Percentiles rank a stretch among this genome's conserved stretches.
These are phyloP conservation scores for Chaetomiaceae sp. DNA, from an alignment of 2,329 filamentous ascomycete species.

Conservation along the genomic window DNA sequence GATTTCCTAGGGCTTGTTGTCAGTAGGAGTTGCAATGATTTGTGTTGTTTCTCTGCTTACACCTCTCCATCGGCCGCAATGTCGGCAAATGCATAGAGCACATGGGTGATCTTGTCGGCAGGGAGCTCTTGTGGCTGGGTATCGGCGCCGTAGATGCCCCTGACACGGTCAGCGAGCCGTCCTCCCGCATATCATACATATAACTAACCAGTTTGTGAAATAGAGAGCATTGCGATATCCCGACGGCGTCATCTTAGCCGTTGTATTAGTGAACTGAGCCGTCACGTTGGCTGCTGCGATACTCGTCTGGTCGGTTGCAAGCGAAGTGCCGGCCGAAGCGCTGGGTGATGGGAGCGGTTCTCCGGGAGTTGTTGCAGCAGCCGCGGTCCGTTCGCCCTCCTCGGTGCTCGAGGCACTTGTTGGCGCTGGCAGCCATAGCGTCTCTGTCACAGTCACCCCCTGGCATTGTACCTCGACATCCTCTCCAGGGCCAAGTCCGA, in stretches of 20 bases:
- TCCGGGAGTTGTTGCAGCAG: neutral
- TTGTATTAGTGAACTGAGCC: neutral
- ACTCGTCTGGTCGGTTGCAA: neutral
- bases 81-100: constrained; percentile 58
- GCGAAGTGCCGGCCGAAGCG: neutral
- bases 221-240: constrained; percentile 43
- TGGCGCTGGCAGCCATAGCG: neutral
- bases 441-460: neutral
- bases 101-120: constrained; percentile 64
- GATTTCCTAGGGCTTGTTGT: constrained; percentile 37
- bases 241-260: constrained; percentile 4
- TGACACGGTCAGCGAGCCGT: constrained; percentile 17
- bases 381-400: neutral
- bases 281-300: neutral
- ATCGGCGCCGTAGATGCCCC: constrained; percentile 41
- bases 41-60: constrained; percentile 32
- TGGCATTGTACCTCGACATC: constrained; percentile 16
- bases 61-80: constrained; percentile 45
- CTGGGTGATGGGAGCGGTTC: neutral
- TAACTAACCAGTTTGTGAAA: constrained; percentile 49
- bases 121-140: constrained; percentile 65
- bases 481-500: constrained; percentile 10
- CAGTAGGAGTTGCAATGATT: neutral
- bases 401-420: neutral
- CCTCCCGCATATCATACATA: constrained; percentile 15